phyloP scores from a whole-genome alignment of 2,329 filamentous ascomycete genomes.

The Colletotrichum scovillei region DNA sequence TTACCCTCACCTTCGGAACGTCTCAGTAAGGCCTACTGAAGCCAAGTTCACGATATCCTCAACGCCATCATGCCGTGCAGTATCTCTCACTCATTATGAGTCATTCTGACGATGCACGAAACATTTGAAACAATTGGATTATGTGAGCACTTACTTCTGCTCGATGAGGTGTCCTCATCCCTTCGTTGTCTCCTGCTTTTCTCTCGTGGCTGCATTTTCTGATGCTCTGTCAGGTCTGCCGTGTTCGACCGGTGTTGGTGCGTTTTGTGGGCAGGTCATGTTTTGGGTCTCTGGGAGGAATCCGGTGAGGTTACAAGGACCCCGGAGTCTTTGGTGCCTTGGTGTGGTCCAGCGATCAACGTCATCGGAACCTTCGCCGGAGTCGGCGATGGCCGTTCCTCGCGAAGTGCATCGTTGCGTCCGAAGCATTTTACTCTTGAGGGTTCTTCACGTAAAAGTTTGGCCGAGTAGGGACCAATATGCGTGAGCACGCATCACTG shows the following conservation, averaged over 20 bases:
- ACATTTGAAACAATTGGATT: not conserved
- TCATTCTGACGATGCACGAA: not conserved
- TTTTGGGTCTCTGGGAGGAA: not conserved
- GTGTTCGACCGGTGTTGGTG: conserved; percentile 1
- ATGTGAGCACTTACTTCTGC: not conserved
- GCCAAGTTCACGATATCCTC: conserved; percentile 1
- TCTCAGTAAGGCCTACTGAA: conserved; percentile 7
- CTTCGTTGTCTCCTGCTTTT: conserved; percentile 2
- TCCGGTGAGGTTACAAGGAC: conserved; percentile 11
- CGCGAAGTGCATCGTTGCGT: not conserved
- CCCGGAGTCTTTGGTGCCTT: not conserved
- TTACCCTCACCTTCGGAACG: conserved; percentile 29
- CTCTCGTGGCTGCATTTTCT: conserved; percentile 17
- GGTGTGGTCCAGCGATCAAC: conserved; percentile 31
- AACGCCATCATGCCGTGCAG: conserved; percentile 7
- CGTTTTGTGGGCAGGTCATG: conserved; percentile 23
- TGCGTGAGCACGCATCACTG: conserved; percentile 11
- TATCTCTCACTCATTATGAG: not conserved
- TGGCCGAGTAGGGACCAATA: not conserved
- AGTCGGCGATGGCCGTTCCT: not conserved
- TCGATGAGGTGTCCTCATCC: not conserved
- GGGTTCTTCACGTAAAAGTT: not conserved
- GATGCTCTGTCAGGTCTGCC: conserved; percentile 14
- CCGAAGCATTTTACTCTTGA: not conserved
- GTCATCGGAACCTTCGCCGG: conserved; percentile 5